Conservation (phyloP, 2,329 filamentous ascomycete species). For the Spiromastix sp. region DNA sequence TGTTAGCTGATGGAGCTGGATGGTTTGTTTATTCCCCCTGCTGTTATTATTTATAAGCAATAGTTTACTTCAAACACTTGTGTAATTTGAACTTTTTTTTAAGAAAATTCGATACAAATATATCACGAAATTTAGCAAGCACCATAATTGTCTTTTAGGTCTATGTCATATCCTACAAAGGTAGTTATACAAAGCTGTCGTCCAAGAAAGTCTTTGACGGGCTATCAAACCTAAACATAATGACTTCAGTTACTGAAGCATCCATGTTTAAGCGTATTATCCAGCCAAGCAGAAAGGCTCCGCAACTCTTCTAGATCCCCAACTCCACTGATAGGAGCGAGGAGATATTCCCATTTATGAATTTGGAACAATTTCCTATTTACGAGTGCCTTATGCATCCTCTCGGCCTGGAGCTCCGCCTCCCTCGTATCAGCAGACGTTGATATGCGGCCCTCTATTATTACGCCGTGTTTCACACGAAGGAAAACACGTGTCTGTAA, state of each 20-base stretch:
- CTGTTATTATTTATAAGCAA: too few relatives aligned
- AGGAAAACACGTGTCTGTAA: conserved; percentile 32
- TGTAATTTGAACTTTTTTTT: too few relatives aligned
- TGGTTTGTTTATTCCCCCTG: too few relatives aligned
- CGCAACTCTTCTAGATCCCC: conserved; percentile 4
- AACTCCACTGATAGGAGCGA: conserved; percentile 8
- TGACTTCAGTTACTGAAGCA: neutral
- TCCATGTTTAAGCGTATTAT: conserved; percentile 14
- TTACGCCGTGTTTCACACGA: conserved; percentile 29
- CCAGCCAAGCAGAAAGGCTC: conserved; percentile 14
- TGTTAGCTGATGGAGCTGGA: too few relatives aligned
- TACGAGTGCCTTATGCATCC: conserved; percentile 22
- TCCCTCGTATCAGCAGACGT: conserved; percentile 22
- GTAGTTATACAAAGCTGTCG: too few relatives aligned
- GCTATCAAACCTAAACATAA: too few relatives aligned
- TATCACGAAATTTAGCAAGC: too few relatives aligned
- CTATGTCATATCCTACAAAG: too few relatives aligned
- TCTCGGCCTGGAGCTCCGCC: conserved; percentile 24
- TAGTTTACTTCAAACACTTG: too few relatives aligned
- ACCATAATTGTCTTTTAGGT: too few relatives aligned
- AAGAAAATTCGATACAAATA: too few relatives aligned
- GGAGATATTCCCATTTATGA: conserved; percentile 23
- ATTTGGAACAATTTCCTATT: conserved; percentile 42
- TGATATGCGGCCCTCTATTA: conserved; percentile 31
- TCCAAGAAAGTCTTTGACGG: too few relatives aligned